phyloP scores from a whole-genome alignment of 331 rosid species.

The Malus hybrid region DNA sequence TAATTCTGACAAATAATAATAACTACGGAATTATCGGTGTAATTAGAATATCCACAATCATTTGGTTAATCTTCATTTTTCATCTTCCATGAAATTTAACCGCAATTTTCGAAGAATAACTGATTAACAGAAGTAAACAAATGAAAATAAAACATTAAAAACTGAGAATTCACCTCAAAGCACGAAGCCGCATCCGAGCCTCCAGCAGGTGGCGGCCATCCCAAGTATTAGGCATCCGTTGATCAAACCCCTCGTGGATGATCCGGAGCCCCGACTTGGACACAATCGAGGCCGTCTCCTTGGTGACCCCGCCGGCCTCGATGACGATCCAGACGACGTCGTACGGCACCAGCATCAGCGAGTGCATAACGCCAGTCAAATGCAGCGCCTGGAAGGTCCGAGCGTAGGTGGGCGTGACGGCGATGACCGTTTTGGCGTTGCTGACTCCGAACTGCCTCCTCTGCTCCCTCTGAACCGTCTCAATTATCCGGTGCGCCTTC shows the following conservation, averaged over 20 bases:
- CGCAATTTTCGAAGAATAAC: neutral
- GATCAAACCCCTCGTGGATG: constrained; percentile 60
- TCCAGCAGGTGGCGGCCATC: constrained; percentile 76
- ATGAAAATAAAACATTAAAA: neutral
- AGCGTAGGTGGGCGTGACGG: constrained; percentile 77
- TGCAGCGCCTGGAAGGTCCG: constrained; percentile 93
- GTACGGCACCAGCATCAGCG: constrained; percentile 84
- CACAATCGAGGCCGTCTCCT: constrained; percentile 75
- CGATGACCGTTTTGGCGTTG: constrained; percentile 65
- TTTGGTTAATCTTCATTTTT: neutral
- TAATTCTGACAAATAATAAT: neutral
- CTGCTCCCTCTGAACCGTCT: constrained; percentile 89
- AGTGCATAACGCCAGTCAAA: constrained; percentile 88
- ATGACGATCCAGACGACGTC: constrained; percentile 89
- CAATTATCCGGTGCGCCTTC: constrained; percentile 90
- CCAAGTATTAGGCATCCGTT: constrained; percentile 76
- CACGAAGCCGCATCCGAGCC: constrained; percentile 80
- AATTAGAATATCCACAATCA: neutral
- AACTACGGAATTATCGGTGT: neutral
- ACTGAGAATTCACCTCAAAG: constrained; percentile 52
- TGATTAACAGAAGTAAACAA: neutral
- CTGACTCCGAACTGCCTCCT: constrained; percentile 71
- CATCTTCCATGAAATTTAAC: neutral
- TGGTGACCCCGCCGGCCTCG: constrained; percentile 85
- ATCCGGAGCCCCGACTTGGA: constrained; percentile 64